Percentiles rank a stretch among this genome's conserved stretches.
Evolutionary conservation across 2,329 filamentous ascomycete genomes (phyloP).

Genomic region (Fusarium sp.): DNA sequence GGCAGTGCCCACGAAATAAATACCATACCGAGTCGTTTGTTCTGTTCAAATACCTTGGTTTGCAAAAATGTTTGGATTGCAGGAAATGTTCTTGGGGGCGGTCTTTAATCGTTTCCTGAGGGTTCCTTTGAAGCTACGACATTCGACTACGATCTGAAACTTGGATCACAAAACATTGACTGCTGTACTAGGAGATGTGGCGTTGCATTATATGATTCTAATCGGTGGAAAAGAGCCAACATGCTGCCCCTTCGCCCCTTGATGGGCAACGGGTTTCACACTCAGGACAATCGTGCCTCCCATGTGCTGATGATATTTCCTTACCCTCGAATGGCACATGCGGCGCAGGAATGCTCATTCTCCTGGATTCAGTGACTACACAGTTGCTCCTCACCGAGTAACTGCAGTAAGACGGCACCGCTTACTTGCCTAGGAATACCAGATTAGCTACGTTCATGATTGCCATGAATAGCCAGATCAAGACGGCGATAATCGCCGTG

Average conservation of each 20-base stretch:
- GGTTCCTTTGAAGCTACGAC: not conserved
- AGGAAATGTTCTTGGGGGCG: not conserved
- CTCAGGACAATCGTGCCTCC: not conserved
- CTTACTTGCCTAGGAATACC: slow-evolving; percentile 53
- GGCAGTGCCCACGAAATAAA: not conserved
- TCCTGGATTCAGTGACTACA: not conserved
- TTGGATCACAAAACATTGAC: too few species aligned
- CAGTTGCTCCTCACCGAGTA: not conserved
- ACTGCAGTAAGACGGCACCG: not conserved
- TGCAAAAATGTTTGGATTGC: not conserved
- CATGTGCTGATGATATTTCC: not conserved
- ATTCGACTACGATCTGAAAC: not conserved
- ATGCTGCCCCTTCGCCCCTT: not conserved
- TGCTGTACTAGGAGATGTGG: not conserved
- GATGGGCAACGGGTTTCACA: not conserved
- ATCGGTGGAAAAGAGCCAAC: not conserved
- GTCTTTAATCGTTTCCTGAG: not conserved
- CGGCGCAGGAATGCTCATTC: not conserved
- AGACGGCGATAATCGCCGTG: slow-evolving; percentile 63
- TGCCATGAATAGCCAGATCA: slow-evolving; percentile 80
- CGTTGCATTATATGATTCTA: not conserved
- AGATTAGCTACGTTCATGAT: slow-evolving; percentile 84
- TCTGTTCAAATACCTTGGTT: not conserved
- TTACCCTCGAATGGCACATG: not conserved
- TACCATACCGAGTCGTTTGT: not conserved